These are phyloP conservation scores for Ophiostoma sp. DNA, from an alignment of 2,329 filamentous ascomycete species.

Conservation along the genomic window DNA sequence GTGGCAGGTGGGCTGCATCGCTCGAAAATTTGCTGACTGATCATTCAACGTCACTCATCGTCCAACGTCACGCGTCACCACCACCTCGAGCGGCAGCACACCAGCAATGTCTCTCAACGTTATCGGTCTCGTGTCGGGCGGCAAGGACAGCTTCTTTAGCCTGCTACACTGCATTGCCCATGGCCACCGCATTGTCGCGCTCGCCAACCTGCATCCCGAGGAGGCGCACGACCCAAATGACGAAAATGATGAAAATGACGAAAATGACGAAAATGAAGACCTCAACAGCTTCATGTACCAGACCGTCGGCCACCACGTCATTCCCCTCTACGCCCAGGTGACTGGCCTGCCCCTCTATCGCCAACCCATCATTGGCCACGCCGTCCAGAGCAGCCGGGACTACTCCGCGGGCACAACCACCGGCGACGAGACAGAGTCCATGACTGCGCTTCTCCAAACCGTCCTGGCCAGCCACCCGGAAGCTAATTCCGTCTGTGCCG, in stretches of 20 bases:
- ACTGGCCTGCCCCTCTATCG: slow-evolving; percentile 81
- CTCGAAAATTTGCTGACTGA: not conserved
- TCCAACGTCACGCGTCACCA: not conserved
- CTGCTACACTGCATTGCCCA: slow-evolving; percentile 83
- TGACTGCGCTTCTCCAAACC: slow-evolving; percentile 66
- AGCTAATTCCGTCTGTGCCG: slow-evolving; percentile 80
- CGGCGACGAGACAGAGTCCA: slow-evolving; percentile 79
- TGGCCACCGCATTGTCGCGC: slow-evolving; percentile 76
- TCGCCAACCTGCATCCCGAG: slow-evolving; percentile 77
- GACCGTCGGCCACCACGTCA: slow-evolving; percentile 82
- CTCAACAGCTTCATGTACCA: slow-evolving; percentile 99
- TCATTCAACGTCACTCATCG: not conserved
- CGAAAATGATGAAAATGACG: slow-evolving; percentile 13
- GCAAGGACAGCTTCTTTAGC: slow-evolving; percentile 95
- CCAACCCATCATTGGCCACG: slow-evolving; percentile 64
- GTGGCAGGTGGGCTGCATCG: not conserved
- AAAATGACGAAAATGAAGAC: slow-evolving; percentile 51
- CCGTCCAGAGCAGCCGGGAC: slow-evolving; percentile 64
- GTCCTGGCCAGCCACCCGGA: slow-evolving; percentile 66
- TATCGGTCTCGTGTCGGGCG: slow-evolving; percentile 88
- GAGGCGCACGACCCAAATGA: not conserved
- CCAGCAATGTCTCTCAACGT: slow-evolving; percentile 53
- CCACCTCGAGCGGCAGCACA: not conserved
- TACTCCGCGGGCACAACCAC: slow-evolving; percentile 44
- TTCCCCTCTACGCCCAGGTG: slow-evolving; percentile 76